Conservation (phyloP, 2,329 filamentous ascomycete species). For the Bipolaris victoriae region DNA sequence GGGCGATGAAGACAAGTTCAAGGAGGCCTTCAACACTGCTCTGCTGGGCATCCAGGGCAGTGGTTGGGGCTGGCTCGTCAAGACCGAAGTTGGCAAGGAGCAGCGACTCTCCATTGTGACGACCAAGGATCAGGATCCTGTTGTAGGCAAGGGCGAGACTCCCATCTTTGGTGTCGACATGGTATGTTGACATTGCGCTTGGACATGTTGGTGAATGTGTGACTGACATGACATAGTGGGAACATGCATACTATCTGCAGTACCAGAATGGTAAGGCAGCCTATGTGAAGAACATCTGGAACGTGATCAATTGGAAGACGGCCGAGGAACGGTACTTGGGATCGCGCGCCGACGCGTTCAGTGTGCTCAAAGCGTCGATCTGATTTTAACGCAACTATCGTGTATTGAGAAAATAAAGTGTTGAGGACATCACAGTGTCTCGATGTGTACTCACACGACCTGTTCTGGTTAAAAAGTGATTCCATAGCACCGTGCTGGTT, state of each 20-base stretch:
- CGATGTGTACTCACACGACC: too few species aligned
- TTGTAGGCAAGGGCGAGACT: constrained; percentile 65
- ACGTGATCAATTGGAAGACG: constrained; percentile 78
- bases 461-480: too few species aligned
- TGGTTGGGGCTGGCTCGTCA: constrained; percentile 87
- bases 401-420: neutral
- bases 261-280: constrained; percentile 77
- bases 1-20: constrained; percentile 71
- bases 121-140: constrained; percentile 86
- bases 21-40: constrained; percentile 67
- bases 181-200: constrained; percentile 31
- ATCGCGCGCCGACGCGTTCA: constrained; percentile 48
- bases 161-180: constrained; percentile 82
- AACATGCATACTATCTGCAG: constrained; percentile 90
- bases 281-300: constrained; percentile 79
- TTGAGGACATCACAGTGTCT: neutral
- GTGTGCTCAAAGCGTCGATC: constrained; percentile 46
- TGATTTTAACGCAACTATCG: constrained; percentile 6
- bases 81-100: constrained; percentile 62
- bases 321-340: constrained; percentile 67
- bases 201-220: neutral
- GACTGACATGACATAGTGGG: constrained; percentile 62
- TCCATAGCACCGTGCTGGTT: constrained; percentile 33
- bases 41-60: constrained; percentile 79
- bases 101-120: constrained; percentile 70